Conservation (phyloP, 1,284 basidiomycete species). For the Ustilago shanxiensis region DNA sequence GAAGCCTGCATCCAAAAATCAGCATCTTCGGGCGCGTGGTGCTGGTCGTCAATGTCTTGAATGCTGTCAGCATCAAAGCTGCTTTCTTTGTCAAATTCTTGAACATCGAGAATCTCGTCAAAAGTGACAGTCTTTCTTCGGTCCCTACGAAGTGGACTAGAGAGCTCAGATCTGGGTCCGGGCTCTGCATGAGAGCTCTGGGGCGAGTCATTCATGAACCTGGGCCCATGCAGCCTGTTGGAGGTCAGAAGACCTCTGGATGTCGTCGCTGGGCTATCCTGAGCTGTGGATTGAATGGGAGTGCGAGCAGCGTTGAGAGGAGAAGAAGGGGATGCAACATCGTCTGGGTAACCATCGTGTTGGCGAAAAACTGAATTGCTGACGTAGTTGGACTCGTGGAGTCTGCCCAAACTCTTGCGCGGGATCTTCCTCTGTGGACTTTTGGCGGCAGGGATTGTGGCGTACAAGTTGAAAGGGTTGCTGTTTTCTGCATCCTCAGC, state of each 20-base stretch:
- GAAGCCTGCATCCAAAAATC: constrained; percentile 28
- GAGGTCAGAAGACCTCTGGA: constrained; percentile 82
- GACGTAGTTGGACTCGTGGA: constrained; percentile 56
- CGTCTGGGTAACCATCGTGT: constrained; percentile 61
- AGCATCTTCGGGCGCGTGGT: constrained; percentile 22
- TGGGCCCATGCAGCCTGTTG: constrained; percentile 83
- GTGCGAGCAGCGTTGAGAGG: constrained; percentile 12
- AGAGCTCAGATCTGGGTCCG: neutral
- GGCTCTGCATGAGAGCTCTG: constrained; percentile 7
- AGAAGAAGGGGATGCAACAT: constrained; percentile 19
- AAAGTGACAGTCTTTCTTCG: constrained; percentile 81
- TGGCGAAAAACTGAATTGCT: constrained; percentile 76
- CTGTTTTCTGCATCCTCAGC: constrained; percentile 40
- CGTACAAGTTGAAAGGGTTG: constrained; percentile 34
- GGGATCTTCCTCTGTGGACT: constrained; percentile 34
- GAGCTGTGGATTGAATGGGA: neutral
- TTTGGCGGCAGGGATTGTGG: constrained; percentile 18
- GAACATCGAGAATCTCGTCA: constrained; percentile 84
- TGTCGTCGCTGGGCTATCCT: constrained; percentile 12
- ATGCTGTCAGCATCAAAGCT: constrained; percentile 60
- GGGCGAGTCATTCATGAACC: constrained; percentile 36
- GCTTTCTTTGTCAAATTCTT: constrained; percentile 74
- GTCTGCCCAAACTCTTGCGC: constrained; percentile 54
- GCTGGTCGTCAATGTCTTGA: constrained; percentile 25
- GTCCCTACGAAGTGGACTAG: constrained; percentile 31